Evolutionary conservation across 805 yeast genomes (phyloP).

Genomic region (Kodamaea neixiangensis): DNA sequence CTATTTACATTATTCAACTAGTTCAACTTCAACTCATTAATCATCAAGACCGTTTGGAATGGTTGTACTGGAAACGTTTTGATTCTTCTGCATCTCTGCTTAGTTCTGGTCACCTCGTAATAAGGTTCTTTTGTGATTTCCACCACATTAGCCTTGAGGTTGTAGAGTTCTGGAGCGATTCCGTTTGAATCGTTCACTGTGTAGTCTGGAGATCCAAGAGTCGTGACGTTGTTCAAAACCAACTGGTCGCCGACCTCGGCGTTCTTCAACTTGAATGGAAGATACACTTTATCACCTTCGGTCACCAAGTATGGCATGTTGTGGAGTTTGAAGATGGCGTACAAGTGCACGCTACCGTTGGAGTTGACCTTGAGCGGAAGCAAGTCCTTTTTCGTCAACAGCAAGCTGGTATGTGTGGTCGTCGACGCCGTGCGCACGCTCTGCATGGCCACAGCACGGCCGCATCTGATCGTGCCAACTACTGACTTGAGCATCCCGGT

Average conservation of each 20-base stretch:
- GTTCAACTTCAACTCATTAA: conserved; percentile 67
- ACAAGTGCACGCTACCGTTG: conserved; percentile 54
- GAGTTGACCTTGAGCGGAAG: conserved; percentile 67
- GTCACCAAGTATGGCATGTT: conserved; percentile 87
- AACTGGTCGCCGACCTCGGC: conserved; percentile 85
- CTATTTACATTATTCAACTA: conserved; percentile 8
- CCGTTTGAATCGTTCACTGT: conserved; percentile 52
- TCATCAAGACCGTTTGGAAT: conserved; percentile 73
- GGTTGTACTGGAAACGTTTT: conserved; percentile 75
- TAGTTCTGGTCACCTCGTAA: conserved; percentile 55
- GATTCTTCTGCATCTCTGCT: conserved; percentile 76
- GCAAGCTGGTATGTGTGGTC: conserved; percentile 2
- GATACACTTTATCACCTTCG: conserved; percentile 78
- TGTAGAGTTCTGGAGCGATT: conserved; percentile 51
- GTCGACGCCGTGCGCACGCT: neutral
- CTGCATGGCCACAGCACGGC: neutral
- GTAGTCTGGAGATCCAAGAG: conserved; percentile 83
- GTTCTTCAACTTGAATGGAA: conserved; percentile 76
- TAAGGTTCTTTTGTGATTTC: conserved; percentile 84
- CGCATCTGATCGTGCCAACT: neutral
- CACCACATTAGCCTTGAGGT: conserved; percentile 74
- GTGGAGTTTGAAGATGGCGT: conserved; percentile 81
- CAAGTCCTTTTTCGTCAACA: conserved; percentile 39
- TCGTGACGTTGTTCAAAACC: conserved; percentile 69
- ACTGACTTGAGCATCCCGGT: neutral